phyloP scores from a whole-genome alignment of 495 filamentous ascomycete genomes.

The Neurospora africana region DNA sequence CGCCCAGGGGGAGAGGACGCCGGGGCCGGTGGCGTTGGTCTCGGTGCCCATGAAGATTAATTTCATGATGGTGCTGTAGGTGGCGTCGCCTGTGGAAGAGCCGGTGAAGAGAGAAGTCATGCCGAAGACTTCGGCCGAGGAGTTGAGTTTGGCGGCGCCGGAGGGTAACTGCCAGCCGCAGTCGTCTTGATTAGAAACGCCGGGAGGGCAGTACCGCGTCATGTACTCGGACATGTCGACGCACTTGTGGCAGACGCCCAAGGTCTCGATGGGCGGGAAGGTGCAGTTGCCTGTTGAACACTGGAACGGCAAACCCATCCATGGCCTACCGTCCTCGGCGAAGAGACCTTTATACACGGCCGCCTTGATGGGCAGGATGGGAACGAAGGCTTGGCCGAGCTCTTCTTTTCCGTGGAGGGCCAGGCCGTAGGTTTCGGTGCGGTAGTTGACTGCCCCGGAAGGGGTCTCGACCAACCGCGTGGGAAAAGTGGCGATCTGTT shows the following conservation, averaged over 20 bases:
- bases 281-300: constrained; percentile 23
- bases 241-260: constrained; percentile 20
- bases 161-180: constrained; percentile 18
- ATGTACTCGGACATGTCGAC: constrained; percentile 19
- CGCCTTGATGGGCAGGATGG: constrained; percentile 23
- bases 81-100: constrained; percentile 2
- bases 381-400: constrained; percentile 13
- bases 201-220: constrained; percentile 9
- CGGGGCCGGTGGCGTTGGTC: constrained; percentile 1
- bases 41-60: constrained; percentile 20
- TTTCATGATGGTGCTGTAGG: constrained; percentile 20
- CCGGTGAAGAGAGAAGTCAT: constrained; percentile 18
- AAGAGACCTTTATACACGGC: constrained; percentile 25
- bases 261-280: constrained; percentile 17
- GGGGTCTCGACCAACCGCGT: constrained; percentile 1
- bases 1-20: constrained; percentile 12
- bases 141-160: constrained; percentile 9
- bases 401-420: not conserved
- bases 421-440: constrained; percentile 1
- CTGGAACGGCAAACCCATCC: constrained; percentile 9
- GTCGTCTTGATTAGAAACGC: not conserved
- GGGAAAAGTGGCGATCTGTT: constrained; percentile 15
- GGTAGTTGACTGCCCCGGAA: constrained; percentile 5
- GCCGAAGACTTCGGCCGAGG: constrained; percentile 13
- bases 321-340: constrained; percentile 17